phyloP scores from a whole-genome alignment of 768 basidiomycete species.

The Suillus spraguei region DNA sequence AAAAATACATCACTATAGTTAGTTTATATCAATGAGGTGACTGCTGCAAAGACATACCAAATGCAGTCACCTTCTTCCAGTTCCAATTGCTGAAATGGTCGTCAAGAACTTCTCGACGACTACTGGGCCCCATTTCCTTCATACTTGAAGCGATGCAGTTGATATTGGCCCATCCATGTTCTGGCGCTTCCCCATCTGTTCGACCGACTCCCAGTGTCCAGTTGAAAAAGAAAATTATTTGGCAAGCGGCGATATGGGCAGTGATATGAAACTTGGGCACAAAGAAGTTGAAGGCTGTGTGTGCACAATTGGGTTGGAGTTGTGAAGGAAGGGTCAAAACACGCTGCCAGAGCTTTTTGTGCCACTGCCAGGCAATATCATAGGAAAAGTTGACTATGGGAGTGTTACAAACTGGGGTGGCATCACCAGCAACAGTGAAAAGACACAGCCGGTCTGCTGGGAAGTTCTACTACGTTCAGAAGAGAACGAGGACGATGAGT shows the following conservation, averaged over 20 bases:
- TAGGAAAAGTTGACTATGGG: no score
- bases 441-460: no score
- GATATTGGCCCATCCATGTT: conserved; percentile 36
- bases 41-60: conserved; percentile 23
- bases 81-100: conserved; percentile 36
- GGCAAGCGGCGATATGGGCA: conserved; percentile 22
- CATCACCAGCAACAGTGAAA: no score
- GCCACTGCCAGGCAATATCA: no score
- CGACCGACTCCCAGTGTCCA: conserved; percentile 28
- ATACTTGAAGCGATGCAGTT: conserved; percentile 34
- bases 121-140: conserved; percentile 36
- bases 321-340: not conserved
- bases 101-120: conserved; percentile 37
- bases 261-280: conserved; percentile 32
- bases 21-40: not conserved
- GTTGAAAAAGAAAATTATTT: conserved; percentile 30
- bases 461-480: no score
- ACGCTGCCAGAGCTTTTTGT: no score
- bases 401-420: no score
- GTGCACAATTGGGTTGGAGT: conserved; percentile 2
- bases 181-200: conserved; percentile 40
- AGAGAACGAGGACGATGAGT: no score
- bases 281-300: conserved; percentile 17
- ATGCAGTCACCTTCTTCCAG: conserved; percentile 32
- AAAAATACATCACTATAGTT: not conserved